Evolutionary conservation across 1,139 yeast genomes (phyloP).

Genomic region (Scheffersomyces titani): DNA sequence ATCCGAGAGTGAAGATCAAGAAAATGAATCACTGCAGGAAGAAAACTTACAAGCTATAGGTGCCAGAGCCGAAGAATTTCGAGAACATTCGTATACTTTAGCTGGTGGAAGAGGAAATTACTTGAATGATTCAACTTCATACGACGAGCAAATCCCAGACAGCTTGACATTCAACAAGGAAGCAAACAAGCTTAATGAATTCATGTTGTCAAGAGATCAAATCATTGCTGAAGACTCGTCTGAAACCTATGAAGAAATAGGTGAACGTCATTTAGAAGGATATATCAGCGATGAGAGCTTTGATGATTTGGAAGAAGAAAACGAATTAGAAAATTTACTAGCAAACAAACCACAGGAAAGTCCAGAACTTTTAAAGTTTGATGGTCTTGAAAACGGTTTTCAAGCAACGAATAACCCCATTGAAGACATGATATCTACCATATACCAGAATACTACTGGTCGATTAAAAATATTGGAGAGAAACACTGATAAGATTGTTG

Average conservation of each 20-base stretch:
- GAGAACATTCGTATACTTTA: neutral
- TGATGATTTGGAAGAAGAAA: slow-evolving; percentile 1
- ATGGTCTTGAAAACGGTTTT: slow-evolving; percentile 7
- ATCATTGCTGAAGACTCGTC: neutral
- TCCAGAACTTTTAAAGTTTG: slow-evolving; percentile 7
- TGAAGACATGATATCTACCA: slow-evolving; percentile 3
- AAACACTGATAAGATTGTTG: slow-evolving; percentile 8
- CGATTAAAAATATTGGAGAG: slow-evolving; percentile 9
- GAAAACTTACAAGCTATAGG: neutral
- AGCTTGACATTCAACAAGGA: neutral
- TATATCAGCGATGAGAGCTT: neutral
- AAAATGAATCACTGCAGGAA: neutral
- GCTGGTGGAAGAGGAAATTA: neutral
- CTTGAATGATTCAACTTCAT: neutral
- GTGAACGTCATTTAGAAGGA: neutral
- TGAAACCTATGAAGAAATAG: neutral
- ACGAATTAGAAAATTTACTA: slow-evolving; percentile 5
- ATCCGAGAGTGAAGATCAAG: neutral
- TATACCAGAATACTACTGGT: slow-evolving; percentile 8
- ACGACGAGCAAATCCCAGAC: neutral
- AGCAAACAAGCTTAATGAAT: neutral
- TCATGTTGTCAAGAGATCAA: neutral
- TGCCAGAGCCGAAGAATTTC: neutral
- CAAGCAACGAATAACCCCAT: slow-evolving; percentile 3
- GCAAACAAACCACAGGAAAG: slow-evolving; percentile 9